Evolutionary conservation across 192 early-diverging fungal species (phyloP).

Genomic region (Chytriomyces sp.): DNA sequence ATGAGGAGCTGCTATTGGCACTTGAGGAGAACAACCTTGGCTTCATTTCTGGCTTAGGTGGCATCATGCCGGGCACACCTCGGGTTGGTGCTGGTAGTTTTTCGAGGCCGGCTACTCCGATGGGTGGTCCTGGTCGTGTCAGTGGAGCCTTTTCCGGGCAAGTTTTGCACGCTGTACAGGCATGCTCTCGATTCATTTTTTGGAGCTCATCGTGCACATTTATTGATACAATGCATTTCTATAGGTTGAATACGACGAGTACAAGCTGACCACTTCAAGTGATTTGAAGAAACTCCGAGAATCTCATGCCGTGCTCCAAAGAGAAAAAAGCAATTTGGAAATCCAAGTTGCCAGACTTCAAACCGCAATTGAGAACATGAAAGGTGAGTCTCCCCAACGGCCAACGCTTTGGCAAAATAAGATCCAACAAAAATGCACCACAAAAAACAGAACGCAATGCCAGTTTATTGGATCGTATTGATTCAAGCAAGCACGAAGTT

Average conservation of each 20-base stretch:
- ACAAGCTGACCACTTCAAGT: background rate
- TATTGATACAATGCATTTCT: background rate
- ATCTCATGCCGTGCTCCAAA: conserved; percentile 56
- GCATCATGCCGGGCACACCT: background rate
- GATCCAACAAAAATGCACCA: background rate
- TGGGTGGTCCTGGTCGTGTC: background rate
- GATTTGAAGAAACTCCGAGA: conserved; percentile 63
- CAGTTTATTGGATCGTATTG: conserved; percentile 54
- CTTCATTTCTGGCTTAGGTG: background rate
- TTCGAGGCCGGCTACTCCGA: background rate
- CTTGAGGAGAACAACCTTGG: background rate
- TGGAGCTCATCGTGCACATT: background rate
- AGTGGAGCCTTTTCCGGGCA: background rate
- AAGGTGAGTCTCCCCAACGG: conserved; percentile 9
- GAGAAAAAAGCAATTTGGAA: conserved; percentile 61
- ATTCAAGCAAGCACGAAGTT: conserved; percentile 61
- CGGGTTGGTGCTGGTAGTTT: background rate
- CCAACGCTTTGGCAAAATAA: too few species aligned
- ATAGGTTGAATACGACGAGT: conserved; percentile 21
- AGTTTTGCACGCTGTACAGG: conserved; percentile 2
- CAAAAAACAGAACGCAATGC: conserved; percentile 57
- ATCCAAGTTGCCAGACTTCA: conserved; percentile 69
- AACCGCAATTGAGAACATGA: conserved; percentile 58
- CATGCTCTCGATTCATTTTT: background rate
- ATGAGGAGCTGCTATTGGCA: conserved; percentile 44